phyloP scores from a whole-genome alignment of 768 basidiomycete genomes.

The Hygrophoropsis aurantiaca region DNA sequence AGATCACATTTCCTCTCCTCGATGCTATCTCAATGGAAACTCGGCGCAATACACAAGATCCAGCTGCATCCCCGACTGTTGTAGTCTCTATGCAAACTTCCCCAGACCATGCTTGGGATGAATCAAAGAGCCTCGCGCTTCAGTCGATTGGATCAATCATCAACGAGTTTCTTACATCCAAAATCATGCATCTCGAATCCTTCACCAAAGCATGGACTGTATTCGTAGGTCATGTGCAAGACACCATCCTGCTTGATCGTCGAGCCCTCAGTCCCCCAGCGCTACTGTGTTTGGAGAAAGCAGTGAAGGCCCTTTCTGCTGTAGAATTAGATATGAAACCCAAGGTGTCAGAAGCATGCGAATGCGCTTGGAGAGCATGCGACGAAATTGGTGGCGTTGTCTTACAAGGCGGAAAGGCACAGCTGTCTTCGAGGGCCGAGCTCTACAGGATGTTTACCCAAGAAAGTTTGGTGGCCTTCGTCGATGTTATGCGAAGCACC shows the following conservation, averaged over 20 bases:
- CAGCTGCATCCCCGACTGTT: constrained; percentile 6
- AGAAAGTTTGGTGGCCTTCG: constrained; percentile 80
- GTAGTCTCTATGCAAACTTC: constrained; percentile 6
- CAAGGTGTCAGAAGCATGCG: constrained; percentile 48
- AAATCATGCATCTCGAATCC: constrained; percentile 70
- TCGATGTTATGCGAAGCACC: constrained; percentile 67
- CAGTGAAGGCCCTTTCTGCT: constrained; percentile 56
- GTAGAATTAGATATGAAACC: constrained; percentile 30
- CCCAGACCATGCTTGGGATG: constrained; percentile 68
- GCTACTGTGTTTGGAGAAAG: constrained; percentile 79
- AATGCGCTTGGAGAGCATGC: constrained; percentile 70
- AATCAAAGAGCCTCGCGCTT: constrained; percentile 83
- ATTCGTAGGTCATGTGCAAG: constrained; percentile 72
- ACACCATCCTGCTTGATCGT: constrained; percentile 66
- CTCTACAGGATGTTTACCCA: constrained; percentile 41
- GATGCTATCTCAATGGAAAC: constrained; percentile 64
- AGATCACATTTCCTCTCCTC: constrained; percentile 84
- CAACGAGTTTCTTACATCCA: constrained; percentile 71
- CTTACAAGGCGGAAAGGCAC: constrained; percentile 25
- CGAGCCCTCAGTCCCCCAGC: constrained; percentile 79
- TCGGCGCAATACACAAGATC: constrained; percentile 31
- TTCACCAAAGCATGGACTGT: constrained; percentile 74
- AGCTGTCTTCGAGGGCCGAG: constrained; percentile 12
- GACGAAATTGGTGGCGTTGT: constrained; percentile 62
- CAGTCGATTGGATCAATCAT: constrained; percentile 84